Conservation (phyloP, 2,329 filamentous ascomycete genomes). For the Volutella citrinella region DNA sequence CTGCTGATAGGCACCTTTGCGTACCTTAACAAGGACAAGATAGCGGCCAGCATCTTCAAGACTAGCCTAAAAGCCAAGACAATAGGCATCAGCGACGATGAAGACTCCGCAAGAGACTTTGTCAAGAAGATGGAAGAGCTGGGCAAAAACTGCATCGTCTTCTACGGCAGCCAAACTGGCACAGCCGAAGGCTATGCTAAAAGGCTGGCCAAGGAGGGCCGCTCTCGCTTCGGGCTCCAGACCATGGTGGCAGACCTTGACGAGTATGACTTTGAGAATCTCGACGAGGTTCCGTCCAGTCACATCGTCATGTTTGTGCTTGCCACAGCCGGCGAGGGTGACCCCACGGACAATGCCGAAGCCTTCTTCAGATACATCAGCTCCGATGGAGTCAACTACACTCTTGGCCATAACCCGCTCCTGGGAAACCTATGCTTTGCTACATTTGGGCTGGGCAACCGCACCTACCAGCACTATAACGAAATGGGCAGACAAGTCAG, state of each 20-base stretch:
- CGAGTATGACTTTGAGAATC: neutral
- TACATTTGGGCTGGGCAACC: constrained; percentile 1
- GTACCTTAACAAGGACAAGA: too few species aligned
- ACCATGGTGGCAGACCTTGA: constrained; percentile 63
- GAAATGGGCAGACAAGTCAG: neutral
- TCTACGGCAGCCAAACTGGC: constrained; percentile 89
- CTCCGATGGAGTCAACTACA: too few species aligned
- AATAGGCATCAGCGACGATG: too few species aligned
- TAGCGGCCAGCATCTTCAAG: too few species aligned
- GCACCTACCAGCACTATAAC: constrained; percentile 1
- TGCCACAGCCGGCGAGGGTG: neutral
- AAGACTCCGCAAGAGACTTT: too few species aligned
- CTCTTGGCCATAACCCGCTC: too few species aligned
- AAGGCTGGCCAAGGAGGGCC: constrained; percentile 81
- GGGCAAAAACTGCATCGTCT: constrained; percentile 83
- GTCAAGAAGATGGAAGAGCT: too few species aligned
- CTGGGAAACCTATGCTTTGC: too few species aligned
- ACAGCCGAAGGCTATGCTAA: constrained; percentile 91
- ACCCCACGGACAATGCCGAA: neutral
- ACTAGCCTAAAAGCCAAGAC: too few species aligned
- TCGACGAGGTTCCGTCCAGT: neutral
- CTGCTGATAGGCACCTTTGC: too few species aligned
- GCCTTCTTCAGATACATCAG: neutral
- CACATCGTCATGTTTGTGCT: neutral
- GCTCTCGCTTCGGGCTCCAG: constrained; percentile 80